These are phyloP conservation scores for Alternaria alternata DNA, from an alignment of 2,329 filamentous ascomycete genomes.

Conservation along the genomic window DNA sequence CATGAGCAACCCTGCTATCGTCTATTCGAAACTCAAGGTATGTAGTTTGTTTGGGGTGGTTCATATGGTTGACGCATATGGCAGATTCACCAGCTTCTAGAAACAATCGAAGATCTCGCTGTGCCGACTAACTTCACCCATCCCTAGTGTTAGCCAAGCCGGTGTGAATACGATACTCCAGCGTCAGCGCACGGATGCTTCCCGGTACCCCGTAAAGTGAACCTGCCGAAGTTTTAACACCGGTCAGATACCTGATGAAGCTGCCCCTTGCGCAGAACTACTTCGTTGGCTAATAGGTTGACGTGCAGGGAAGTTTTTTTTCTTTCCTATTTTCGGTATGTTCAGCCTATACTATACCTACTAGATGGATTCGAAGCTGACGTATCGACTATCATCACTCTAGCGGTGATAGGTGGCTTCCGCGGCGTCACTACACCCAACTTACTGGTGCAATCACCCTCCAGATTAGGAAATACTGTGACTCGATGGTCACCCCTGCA, in stretches of 20 bases:
- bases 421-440: conserved; percentile 2
- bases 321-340: neutral
- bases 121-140: neutral
- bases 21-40: neutral
- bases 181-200: conserved; percentile 2
- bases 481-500: neutral
- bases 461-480: neutral
- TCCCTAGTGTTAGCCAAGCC: neutral
- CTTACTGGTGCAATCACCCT: neutral
- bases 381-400: neutral
- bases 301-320: neutral
- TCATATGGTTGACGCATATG: conserved; percentile 12
- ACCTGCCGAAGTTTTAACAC: conserved; percentile 9
- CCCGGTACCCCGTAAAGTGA: conserved; percentile 2
- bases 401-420: neutral
- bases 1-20: neutral
- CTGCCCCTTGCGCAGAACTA: conserved; percentile 17
- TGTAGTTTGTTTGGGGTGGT: neutral
- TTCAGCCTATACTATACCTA: neutral
- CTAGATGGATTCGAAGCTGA: neutral
- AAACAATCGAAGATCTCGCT: conserved; percentile 20
- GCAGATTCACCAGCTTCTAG: conserved; percentile 17
- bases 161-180: neutral
- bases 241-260: conserved; percentile 10
- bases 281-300: neutral